Evolutionary conservation across 169 alveolate genomes (phyloP).

Genomic region (Blepharisma undulans): DNA sequence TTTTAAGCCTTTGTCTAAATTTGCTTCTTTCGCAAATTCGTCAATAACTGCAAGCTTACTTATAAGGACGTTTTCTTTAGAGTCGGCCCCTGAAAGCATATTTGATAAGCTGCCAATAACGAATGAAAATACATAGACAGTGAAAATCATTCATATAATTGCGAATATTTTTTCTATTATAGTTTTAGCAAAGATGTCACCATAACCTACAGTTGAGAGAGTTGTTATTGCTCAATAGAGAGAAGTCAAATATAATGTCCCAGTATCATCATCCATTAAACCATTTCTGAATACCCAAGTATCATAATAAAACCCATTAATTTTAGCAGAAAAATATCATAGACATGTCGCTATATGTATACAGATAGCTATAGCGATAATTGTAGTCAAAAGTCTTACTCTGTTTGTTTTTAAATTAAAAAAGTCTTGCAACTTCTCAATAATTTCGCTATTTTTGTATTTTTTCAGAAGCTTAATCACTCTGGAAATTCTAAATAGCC

Average conservation of each 20-base stretch:
- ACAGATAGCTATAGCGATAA: conserved; percentile 45
- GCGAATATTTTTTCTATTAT: conserved; percentile 33
- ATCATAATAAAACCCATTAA: conserved; percentile 56
- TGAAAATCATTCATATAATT: conserved; percentile 39
- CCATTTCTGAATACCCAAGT: conserved; percentile 70
- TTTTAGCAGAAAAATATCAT: conserved; percentile 58
- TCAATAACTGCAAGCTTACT: conserved; percentile 59
- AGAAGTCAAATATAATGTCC: conserved; percentile 25
- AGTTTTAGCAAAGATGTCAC: conserved; percentile 28
- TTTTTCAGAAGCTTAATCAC: conserved; percentile 36
- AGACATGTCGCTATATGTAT: conserved; percentile 62
- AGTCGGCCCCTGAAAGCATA: conserved; percentile 65
- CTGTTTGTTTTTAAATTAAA: not conserved
- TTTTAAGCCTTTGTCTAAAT: conserved; percentile 29
- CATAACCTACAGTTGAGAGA: conserved; percentile 45
- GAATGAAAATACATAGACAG: conserved; percentile 50
- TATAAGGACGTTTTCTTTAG: conserved; percentile 55
- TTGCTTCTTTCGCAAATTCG: conserved; percentile 65
- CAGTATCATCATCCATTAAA: conserved; percentile 44
- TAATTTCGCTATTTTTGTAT: conserved; percentile 1
- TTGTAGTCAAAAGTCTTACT: conserved; percentile 44
- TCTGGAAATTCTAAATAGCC: conserved; percentile 62
- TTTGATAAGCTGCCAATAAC: conserved; percentile 72
- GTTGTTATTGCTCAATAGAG: conserved; percentile 45
- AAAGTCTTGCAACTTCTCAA: conserved; percentile 27